Percentiles rank a stretch among this genome's conserved stretches.
These are phyloP conservation scores for Naganishia sp. DNA, from an alignment of 1,284 basidiomycete genomes.

Conservation along the genomic window DNA sequence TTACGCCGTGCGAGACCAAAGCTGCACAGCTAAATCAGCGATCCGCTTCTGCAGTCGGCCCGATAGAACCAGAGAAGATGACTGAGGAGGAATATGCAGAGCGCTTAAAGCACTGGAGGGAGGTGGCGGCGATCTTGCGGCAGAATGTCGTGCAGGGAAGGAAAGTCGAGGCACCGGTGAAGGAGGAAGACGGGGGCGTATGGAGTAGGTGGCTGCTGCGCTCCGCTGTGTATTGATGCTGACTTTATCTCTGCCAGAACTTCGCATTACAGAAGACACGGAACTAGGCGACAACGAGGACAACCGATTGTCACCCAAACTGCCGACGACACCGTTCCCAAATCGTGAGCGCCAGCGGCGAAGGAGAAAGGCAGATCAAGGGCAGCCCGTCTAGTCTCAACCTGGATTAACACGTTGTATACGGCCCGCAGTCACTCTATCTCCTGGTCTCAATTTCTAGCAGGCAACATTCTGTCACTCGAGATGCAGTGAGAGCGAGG, in stretches of 20 bases:
- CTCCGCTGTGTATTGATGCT: neutral
- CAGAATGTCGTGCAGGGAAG: slow-evolving; percentile 53
- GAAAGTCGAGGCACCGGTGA: slow-evolving; percentile 40
- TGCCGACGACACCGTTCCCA: slow-evolving; percentile 50
- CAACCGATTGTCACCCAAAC: slow-evolving; percentile 42
- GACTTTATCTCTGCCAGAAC: slow-evolving; percentile 38
- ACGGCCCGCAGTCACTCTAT: too few species aligned
- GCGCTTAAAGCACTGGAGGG: slow-evolving; percentile 50
- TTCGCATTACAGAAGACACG: slow-evolving; percentile 49
- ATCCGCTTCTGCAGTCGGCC: slow-evolving; percentile 19
- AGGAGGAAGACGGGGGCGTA: slow-evolving; percentile 20
- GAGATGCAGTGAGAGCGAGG: too few species aligned
- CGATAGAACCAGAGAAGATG: slow-evolving; percentile 27
- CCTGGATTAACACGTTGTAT: too few species aligned
- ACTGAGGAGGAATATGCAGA: slow-evolving; percentile 35
- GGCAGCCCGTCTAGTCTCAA: neutral
- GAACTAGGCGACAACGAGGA: slow-evolving; percentile 50
- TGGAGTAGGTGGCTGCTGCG: neutral
- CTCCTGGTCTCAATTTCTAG: too few species aligned
- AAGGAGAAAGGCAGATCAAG: slow-evolving; percentile 13
- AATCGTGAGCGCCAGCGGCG: slow-evolving; percentile 36
- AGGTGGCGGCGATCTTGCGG: slow-evolving; percentile 49
- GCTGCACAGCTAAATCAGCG: slow-evolving; percentile 10
- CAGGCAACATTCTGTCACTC: too few species aligned
- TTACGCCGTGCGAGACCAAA: slow-evolving; percentile 27